Base-by-base conservation (phyloP, 2,329 filamentous ascomycete species). In the Scedosporium apiospermum region DNA sequence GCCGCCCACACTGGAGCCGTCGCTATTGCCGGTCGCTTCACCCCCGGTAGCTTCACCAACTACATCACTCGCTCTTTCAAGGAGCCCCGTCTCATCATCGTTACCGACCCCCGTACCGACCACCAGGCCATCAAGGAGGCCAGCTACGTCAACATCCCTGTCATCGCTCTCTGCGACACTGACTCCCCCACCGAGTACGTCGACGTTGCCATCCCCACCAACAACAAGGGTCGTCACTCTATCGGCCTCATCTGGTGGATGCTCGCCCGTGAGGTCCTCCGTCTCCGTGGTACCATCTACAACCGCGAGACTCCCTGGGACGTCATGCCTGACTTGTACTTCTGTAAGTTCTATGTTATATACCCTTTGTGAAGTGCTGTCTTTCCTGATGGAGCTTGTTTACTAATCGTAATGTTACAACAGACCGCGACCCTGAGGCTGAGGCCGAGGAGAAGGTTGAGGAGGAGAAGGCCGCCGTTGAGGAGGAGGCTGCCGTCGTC, bases 51-150 rank as follows among this genome's bases (percentile, higher is more conserved):
- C 82, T 99, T 99, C 89, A 99, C 95, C 87, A 99, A 99, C 88
- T 99, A 99, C 90, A 99, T 99, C 89, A 99, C 96, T 81, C 93
- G 95, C 76, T 98, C 95, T 69, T 99, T 99, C 92, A 97, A 97
- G 89, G 95, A 99, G 86, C 95, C 95, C 77, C 96, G 96, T 80
- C 87, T 99, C 77, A 98, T 99, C 82, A 88, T 99, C 78, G 95
- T 99, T 76, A 99, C 95, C 82, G 95, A 99, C 81, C 95, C 95
- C 74, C 93, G 96, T 82, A 99, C 96, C 84, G 95, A 99, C 76
- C 91, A 95, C 78, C 95, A 99, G 88, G 95, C 95, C 76, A 99
- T 99, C 88, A 98, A 97, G 89, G 95, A 99, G 86, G 95, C 96
- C 78, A 95, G 89, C 77, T 99, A 99, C 83, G 95, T 99, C 85